phyloP scores from a whole-genome alignment of 2,329 filamentous ascomycete species.

The Ophiocordyceps sinensis region DNA sequence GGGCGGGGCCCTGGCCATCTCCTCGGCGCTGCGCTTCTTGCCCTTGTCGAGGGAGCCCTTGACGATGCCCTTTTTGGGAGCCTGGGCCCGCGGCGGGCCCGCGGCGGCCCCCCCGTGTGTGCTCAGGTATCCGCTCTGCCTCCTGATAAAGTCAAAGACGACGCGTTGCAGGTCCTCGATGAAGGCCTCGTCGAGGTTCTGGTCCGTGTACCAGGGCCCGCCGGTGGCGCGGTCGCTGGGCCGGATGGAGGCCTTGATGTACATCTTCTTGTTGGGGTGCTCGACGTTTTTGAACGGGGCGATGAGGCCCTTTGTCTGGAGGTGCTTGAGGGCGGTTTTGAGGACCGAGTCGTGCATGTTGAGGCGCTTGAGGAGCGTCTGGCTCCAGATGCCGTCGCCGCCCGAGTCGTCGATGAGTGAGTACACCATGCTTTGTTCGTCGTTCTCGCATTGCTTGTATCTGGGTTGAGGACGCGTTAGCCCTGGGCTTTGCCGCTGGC shows the following conservation, averaged over 20 bases:
- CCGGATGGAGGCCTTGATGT: slow-evolving; percentile 73
- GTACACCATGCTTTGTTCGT: slow-evolving; percentile 77
- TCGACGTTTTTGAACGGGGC: slow-evolving; percentile 85
- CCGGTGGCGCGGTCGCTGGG: slow-evolving; percentile 86
- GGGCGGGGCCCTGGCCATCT: slow-evolving; percentile 16
- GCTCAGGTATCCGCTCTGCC: slow-evolving; percentile 53
- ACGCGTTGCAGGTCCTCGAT: slow-evolving; percentile 63
- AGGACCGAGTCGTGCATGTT: slow-evolving; percentile 76
- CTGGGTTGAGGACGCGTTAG: slow-evolving; percentile 17
- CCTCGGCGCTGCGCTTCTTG: slow-evolving; percentile 35
- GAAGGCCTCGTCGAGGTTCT: slow-evolving; percentile 77
- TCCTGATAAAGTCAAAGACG: slow-evolving; percentile 60
- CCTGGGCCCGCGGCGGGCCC: slow-evolving; percentile 20
- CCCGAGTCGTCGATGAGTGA: slow-evolving; percentile 76
- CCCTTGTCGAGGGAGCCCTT: slow-evolving; percentile 31
- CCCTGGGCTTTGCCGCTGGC: no score
- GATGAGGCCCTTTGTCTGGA: slow-evolving; percentile 72
- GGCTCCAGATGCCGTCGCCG: slow-evolving; percentile 80
- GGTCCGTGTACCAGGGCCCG: slow-evolving; percentile 88
- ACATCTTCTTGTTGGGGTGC: slow-evolving; percentile 84
- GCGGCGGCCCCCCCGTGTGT: slow-evolving; percentile 13
- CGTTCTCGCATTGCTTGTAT: slow-evolving; percentile 44
- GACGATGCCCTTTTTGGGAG: slow-evolving; percentile 42
- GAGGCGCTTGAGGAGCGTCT: slow-evolving; percentile 64
- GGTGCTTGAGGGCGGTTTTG: slow-evolving; percentile 66